A percentile compares a stretch with the other conserved stretches of the same genome.
phyloP scores from a whole-genome alignment of 1,284 basidiomycete species.

The Ceratobasidium sp. region DNA sequence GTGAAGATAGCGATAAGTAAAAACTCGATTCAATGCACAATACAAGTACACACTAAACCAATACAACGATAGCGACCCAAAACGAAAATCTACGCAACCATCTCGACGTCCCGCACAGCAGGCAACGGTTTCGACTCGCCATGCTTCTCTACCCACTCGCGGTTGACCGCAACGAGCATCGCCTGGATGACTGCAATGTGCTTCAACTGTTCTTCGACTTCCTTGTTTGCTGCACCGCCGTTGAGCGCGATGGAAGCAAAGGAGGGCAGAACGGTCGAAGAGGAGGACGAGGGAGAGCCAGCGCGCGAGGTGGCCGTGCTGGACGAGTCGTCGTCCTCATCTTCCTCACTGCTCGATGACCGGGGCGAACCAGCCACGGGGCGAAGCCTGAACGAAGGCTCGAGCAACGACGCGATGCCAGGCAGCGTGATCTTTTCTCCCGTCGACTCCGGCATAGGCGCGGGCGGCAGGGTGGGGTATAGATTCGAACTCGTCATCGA shows the following conservation, averaged over 20 bases:
- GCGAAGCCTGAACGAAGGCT: constrained; percentile 32
- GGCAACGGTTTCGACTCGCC: neutral
- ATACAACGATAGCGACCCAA: neutral
- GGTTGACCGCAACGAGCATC: constrained; percentile 26
- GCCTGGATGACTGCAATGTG: constrained; percentile 33
- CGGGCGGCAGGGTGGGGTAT: constrained; percentile 11
- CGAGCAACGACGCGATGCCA: constrained; percentile 19
- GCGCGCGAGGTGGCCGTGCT: constrained; percentile 23
- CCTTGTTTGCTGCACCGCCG: neutral
- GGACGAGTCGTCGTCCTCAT: constrained; percentile 15
- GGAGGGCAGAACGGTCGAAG: constrained; percentile 13
- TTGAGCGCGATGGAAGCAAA: constrained; percentile 35
- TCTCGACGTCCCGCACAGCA: constrained; percentile 21
- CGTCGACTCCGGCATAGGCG: constrained; percentile 5
- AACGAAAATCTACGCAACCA: constrained; percentile 21
- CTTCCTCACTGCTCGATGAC: neutral
- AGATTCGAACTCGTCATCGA: neutral
- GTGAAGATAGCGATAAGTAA: too few relatives aligned
- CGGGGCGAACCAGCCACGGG: constrained; percentile 18
- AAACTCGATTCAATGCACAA: neutral
- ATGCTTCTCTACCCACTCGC: constrained; percentile 21
- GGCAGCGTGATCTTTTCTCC: constrained; percentile 26
- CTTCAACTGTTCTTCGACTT: constrained; percentile 26
- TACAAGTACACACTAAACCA: neutral
- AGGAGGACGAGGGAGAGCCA: constrained; percentile 4